phyloP scores from a whole-genome alignment of 306 rosid genomes.

The Inga oerstediana region DNA sequence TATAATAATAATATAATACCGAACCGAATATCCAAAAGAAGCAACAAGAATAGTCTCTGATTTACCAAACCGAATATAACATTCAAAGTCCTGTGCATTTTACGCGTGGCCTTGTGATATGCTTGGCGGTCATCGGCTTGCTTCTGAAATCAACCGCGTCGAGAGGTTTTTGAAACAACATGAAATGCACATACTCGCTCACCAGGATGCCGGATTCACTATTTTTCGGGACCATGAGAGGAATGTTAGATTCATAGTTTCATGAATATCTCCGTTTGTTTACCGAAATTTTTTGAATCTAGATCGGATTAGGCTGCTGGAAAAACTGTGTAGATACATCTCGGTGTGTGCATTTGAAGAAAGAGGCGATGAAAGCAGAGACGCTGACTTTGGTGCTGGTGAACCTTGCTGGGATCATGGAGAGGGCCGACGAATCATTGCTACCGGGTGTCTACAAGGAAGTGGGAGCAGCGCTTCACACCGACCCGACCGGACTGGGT shows the following conservation, averaged over 20 bases:
- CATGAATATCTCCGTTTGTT: neutral
- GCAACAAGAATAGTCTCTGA: neutral
- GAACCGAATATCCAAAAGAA: conserved; percentile 15
- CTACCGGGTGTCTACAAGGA: conserved; percentile 85
- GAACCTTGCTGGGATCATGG: conserved; percentile 91
- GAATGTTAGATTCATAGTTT: neutral
- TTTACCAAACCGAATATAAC: conserved; percentile 6
- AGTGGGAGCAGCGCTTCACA: conserved; percentile 88
- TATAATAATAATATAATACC: neutral
- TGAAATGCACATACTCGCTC: neutral
- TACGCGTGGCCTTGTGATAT: conserved; percentile 2
- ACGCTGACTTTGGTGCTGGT: conserved; percentile 73
- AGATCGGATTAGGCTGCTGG: neutral
- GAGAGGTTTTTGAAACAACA: neutral
- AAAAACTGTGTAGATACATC: neutral
- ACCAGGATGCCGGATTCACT: neutral
- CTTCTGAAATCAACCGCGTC: neutral
- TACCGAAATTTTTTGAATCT: neutral
- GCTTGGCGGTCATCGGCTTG: conserved; percentile 13
- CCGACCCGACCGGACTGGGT: conserved; percentile 88
- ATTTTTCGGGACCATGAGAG: neutral
- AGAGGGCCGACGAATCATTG: conserved; percentile 85
- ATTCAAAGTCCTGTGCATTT: neutral
- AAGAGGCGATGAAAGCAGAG: conserved; percentile 59
- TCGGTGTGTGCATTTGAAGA: neutral